Evolutionary conservation across 768 basidiomycete genomes (phyloP).

Genomic region (Leccinum longicurvipes): DNA sequence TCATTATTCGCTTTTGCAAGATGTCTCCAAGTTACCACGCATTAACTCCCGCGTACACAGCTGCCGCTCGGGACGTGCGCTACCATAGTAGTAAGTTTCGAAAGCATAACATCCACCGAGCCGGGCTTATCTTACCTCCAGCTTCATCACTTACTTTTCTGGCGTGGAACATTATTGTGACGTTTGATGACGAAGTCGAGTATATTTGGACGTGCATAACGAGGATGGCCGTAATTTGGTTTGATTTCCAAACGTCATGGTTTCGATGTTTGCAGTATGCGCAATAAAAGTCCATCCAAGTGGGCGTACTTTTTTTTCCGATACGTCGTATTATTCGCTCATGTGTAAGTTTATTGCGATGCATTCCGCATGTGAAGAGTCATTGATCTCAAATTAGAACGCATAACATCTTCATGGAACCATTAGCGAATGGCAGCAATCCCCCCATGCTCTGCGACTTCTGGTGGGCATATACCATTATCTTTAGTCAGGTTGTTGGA

Average conservation of each 20-base stretch:
- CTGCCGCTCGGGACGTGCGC: not conserved
- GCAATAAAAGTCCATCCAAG: constrained; percentile 20
- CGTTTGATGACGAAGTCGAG: constrained; percentile 16
- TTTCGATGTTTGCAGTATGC: constrained; percentile 20
- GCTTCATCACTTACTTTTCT: constrained; percentile 13
- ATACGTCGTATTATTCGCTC: constrained; percentile 19
- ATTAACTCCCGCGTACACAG: not conserved
- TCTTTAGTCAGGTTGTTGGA: constrained; percentile 3
- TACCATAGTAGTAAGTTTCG: not conserved
- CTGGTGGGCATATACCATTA: constrained; percentile 9
- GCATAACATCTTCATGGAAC: constrained; percentile 13
- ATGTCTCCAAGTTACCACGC: not conserved
- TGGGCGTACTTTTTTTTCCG: constrained; percentile 30
- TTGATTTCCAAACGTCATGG: not conserved
- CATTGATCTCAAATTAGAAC: constrained; percentile 1
- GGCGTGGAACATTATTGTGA: constrained; percentile 13
- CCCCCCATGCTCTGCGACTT: constrained; percentile 3
- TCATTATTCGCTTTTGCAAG: not conserved
- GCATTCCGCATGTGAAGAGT: not conserved
- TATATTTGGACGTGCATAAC: constrained; percentile 17
- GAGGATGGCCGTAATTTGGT: not conserved
- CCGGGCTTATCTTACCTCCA: not conserved
- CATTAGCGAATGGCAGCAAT: constrained; percentile 10
- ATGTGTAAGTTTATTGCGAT: constrained; percentile 15
- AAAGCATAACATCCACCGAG: not conserved